Evolutionary conservation across 192 early-diverging fungal species (phyloP), one percentile per base, ranked within the genome.

Genomic region (Paraglomus brasilianum): DNA sequence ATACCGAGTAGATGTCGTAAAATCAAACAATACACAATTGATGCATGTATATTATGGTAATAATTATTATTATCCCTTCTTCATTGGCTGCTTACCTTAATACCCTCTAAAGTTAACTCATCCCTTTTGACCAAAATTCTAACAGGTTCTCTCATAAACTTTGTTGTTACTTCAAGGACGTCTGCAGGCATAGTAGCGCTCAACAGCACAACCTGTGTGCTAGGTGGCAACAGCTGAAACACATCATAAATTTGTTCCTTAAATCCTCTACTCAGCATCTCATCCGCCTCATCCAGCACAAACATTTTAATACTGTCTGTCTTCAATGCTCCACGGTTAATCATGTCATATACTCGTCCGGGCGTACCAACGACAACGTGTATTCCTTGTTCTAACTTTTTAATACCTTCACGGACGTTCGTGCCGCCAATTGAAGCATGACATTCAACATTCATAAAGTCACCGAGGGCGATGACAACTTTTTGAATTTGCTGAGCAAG

Each of bases 341-440:
- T 95, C 96, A 99, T 97, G 81, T 99, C 97, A 63, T 84, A 91
- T 65, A 99, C 95, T 84, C 97, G 93, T 72, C 96, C 96, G 56
- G 97, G 97, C 58, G 97, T 99, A 75, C 97, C 97, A 61, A 95
- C 92, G 65, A 99, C 95, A 48, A 98, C 86, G 69, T 99, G 97
- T 45, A 81, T 87, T 72, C 95, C 96, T 56, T 69, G 74, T 58
- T 87, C 81, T 53, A 98, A 88, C 69, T 83, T 91, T 68, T 81
- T 77, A 77, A 90, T 89, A 78, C 97, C 96, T 57, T 98, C 97
- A 70, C 89, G 83, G 62, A 97, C 85, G 74, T 89, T 92, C 78
- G 93, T 95, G 64, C 97, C 97, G 80, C 97, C 96, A 82, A 98
- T 96, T 85, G 94, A 97, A 64, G 93, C 91, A 77, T 97, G 94